Evolutionary conservation across 305 asterid genomes (phyloP).

Genomic region (Fraxinus floribunda): DNA sequence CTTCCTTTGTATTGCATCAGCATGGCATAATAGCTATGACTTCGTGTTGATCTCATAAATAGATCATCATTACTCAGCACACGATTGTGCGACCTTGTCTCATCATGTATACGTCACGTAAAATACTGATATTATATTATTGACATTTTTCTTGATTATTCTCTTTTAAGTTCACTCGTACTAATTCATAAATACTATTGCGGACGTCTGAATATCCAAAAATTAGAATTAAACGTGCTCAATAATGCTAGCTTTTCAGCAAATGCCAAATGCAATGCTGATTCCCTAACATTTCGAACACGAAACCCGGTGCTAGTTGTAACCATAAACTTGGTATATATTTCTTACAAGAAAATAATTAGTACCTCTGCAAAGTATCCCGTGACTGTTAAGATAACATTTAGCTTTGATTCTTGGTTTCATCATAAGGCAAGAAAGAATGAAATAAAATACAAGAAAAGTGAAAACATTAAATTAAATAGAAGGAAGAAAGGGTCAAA

Average conservation of each 20-base stretch:
- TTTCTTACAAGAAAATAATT: not conserved
- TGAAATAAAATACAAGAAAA: too few species aligned
- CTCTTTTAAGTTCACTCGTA: not conserved
- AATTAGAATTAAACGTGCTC: not conserved
- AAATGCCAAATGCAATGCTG: not conserved
- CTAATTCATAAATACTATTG: not conserved
- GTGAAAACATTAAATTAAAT: not conserved
- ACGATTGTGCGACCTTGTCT: not conserved
- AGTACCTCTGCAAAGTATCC: not conserved
- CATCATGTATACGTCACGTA: not conserved
- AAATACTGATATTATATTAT: not conserved
- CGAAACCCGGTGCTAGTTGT: not conserved
- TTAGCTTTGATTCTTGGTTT: not conserved
- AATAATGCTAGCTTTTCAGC: not conserved
- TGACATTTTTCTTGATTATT: not conserved
- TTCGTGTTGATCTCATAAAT: not conserved
- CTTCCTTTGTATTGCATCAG: not conserved
- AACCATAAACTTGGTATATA: conserved; percentile 2
- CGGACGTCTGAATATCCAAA: not conserved
- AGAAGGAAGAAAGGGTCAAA: not conserved
- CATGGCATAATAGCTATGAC: not conserved
- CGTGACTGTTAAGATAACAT: not conserved
- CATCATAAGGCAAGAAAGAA: not conserved
- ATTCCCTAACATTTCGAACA: not conserved
- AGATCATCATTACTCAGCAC: not conserved